phyloP scores from a whole-genome alignment of 345 rosid genomes.

The Psidium guajava region DNA sequence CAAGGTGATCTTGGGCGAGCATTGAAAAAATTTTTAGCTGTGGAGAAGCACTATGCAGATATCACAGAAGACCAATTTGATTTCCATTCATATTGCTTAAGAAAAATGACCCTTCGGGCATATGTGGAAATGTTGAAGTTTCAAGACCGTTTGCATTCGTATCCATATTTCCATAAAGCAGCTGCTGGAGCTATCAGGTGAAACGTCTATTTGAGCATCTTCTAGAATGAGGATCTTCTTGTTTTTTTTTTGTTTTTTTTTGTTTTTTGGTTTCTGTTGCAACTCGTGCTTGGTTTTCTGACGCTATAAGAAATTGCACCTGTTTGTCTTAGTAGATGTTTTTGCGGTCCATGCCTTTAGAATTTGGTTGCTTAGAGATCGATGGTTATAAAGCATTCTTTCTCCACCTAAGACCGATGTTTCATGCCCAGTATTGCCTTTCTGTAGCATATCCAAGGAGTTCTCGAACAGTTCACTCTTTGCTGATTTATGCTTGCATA shows the following conservation, averaged over 20 bases:
- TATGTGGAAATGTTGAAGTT: slow-evolving; percentile 97
- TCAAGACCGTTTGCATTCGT: slow-evolving; percentile 92
- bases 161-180: slow-evolving; percentile 89
- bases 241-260: not conserved
- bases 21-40: slow-evolving; percentile 82
- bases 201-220: slow-evolving; percentile 1
- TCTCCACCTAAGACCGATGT: not conserved
- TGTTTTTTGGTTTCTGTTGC: not conserved
- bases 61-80: slow-evolving; percentile 98
- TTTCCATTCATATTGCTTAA: slow-evolving; percentile 97
- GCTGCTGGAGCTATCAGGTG: slow-evolving; percentile 94
- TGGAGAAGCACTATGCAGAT: slow-evolving; percentile 98
- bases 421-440: not conserved
- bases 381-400: not conserved
- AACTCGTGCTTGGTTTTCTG: not conserved
- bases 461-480: not conserved
- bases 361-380: not conserved
- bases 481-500: not conserved
- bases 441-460: not conserved
- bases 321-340: not conserved
- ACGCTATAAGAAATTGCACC: not conserved
- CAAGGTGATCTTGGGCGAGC: slow-evolving; percentile 97
- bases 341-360: not conserved
- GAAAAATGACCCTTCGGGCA: slow-evolving; percentile 95
- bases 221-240: not conserved